Conservation (phyloP, 768 basidiomycete genomes). For the Mycena maculata region DNA sequence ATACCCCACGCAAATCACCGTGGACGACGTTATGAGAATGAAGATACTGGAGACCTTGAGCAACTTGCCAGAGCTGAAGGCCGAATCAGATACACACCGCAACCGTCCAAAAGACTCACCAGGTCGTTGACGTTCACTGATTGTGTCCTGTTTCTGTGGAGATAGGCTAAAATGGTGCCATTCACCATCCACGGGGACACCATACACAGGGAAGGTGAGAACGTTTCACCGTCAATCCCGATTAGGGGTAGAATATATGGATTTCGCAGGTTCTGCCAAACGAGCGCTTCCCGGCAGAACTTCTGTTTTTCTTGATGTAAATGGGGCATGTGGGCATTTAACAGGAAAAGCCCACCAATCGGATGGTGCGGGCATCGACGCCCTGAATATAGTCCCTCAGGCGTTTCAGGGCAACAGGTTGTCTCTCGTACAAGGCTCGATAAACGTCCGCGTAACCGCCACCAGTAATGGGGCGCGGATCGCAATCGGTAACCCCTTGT, state of each 20-base stretch:
- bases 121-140: conserved; percentile 38
- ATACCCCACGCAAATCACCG: conserved; percentile 38
- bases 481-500: conserved; percentile 23
- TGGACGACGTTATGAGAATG: conserved; percentile 38
- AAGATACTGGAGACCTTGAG: conserved; percentile 38
- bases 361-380: background rate
- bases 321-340: background rate
- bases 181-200: conserved; percentile 47
- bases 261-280: conserved; percentile 45
- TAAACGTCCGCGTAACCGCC: conserved; percentile 40
- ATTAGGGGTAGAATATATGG: conserved; percentile 45
- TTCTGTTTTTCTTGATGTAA: conserved; percentile 24
- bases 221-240: conserved; percentile 42
- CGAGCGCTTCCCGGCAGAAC: conserved; percentile 44
- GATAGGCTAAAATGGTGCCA: conserved; percentile 39
- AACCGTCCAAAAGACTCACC: conserved; percentile 2
- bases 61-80: conserved; percentile 37
- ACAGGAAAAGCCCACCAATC: background rate
- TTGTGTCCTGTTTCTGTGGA: conserved; percentile 33
- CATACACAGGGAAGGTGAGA: conserved; percentile 41
- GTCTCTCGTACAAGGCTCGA: conserved; percentile 23
- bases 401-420: conserved; percentile 18
- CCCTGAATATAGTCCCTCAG: conserved; percentile 4
- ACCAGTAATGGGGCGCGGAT: conserved; percentile 18
- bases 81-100: background rate